Conservation (phyloP, 345 rosid genomes). For the Euphorbia lathyris region DNA sequence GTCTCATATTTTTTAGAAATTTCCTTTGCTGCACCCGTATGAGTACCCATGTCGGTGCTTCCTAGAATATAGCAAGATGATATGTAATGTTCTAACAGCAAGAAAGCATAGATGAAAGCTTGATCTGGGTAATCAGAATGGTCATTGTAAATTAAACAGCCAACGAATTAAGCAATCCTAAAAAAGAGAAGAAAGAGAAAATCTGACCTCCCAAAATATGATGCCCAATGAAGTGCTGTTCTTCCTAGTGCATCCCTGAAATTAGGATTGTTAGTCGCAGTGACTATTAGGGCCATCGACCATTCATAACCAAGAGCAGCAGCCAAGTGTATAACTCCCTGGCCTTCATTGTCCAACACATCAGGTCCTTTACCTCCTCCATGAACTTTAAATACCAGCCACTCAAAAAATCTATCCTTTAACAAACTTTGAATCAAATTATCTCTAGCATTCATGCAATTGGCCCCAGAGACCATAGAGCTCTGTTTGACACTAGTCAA, state of each 20-base stretch:
- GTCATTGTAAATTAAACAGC: not conserved
- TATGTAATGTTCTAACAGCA: not conserved
- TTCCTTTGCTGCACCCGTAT: too few relatives aligned
- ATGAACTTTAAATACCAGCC: conserved; percentile 50
- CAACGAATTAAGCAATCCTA: not conserved
- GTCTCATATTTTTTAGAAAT: too few relatives aligned
- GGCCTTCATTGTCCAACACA: conserved; percentile 50
- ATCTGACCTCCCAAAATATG: conserved; percentile 59
- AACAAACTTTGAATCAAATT: conserved; percentile 41
- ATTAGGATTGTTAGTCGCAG: conserved; percentile 51
- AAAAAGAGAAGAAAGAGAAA: not conserved
- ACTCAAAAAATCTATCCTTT: conserved; percentile 44
- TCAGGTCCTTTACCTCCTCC: conserved; percentile 50
- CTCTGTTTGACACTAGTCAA: conserved; percentile 13
- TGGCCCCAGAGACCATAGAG: conserved; percentile 14
- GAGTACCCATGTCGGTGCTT: too few relatives aligned
- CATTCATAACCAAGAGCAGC: conserved; percentile 64
- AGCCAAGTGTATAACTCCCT: conserved; percentile 57
- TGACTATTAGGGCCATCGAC: conserved; percentile 51
- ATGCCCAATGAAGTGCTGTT: conserved; percentile 70
- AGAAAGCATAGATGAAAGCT: not conserved
- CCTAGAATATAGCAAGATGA: not conserved
- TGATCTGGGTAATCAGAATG: not conserved
- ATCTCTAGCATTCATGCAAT: conserved; percentile 26
- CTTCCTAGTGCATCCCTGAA: conserved; percentile 58